A percentile compares a stretch with the other conserved stretches of the same genome.
Conservation (phyloP, 192 early-diverging fungal species). For the Coemansia sp. region DNA sequence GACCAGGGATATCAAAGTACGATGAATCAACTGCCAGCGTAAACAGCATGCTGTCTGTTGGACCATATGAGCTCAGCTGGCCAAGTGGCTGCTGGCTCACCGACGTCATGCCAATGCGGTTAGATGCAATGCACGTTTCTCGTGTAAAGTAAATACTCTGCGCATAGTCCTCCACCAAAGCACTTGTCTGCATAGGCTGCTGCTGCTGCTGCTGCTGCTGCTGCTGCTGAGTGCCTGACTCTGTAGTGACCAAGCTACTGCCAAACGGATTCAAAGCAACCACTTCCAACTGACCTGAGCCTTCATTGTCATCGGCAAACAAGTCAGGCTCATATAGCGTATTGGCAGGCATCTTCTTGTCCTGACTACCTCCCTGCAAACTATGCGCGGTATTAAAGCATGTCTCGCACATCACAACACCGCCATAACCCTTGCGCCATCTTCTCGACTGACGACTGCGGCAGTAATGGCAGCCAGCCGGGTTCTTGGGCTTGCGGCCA, state of each 20-base stretch:
- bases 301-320: constrained; percentile 21
- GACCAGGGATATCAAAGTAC: constrained; percentile 88
- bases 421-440: constrained; percentile 52
- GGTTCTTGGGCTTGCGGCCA: constrained; percentile 1
- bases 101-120: constrained; percentile 15
- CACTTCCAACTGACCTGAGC: constrained; percentile 25
- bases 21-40: constrained; percentile 75
- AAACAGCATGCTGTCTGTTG: constrained; percentile 58
- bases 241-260: constrained; percentile 2
- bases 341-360: not conserved
- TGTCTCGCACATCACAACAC: constrained; percentile 51
- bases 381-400: constrained; percentile 46
- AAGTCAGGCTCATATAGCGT: constrained; percentile 17
- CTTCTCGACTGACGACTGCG: constrained; percentile 33
- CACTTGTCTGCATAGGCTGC: not conserved
- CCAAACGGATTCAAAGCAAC: constrained; percentile 54
- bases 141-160: constrained; percentile 51
- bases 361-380: constrained; percentile 11
- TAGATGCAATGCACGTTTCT: constrained; percentile 39
- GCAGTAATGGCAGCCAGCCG: constrained; percentile 49
- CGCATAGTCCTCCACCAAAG: constrained; percentile 46
- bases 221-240: not conserved
- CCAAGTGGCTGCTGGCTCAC: constrained; percentile 51
- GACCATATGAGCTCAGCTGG: constrained; percentile 42
- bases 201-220: constrained; percentile 7